Base-by-base conservation (phyloP, 805 yeast species). In the Hyphopichia homilentoma region DNA sequence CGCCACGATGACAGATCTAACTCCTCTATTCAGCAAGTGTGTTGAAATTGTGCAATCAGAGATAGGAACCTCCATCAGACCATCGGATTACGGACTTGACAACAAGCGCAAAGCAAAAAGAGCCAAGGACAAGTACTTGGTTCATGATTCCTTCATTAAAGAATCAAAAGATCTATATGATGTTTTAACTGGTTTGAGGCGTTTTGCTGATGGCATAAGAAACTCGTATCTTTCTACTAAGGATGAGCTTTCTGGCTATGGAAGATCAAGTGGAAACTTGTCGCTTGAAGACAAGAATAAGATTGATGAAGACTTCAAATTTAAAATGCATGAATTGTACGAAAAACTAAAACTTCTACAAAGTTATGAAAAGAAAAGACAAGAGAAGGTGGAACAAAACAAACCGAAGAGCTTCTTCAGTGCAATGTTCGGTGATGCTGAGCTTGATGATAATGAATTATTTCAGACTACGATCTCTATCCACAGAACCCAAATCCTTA, bases 281-380 rank as follows among this genome's bases (percentile, higher is more conserved):
- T 45, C 68, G 16, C 64, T 66, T 19, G 62, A 56, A 7, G 80
- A 77, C 24, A 73, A 77, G 44, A 75, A 76, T 38, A 64, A 67
- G 22, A 65, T 79, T 15, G 84, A 78, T 41, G 70, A 75, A 29
- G 77, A 76, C 36, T 62, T 76, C 26, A 67, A 75, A 35, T 45
- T 68, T 16, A 73, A 75, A 46, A 44, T 78, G 28, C 79, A 75
- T 41, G 67, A 68, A 35, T 60, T 75, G 41, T 68, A 68, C 38
- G 74, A 72, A 36, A 70, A 75, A 45, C 61, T 75, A 29, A 72
- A 70, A 37, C 49, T 62, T 33, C 48, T 76, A 30, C 77, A 72
- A 35, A 55, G 61, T 3, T 77, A 81, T 41, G 85, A 81, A 48
- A 41, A 46, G 4, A 64, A 70, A 35, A 58, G 84, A 38, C 57